Conservation (phyloP, 208 protist genomes). For the Wallacemonas sp. region DNA sequence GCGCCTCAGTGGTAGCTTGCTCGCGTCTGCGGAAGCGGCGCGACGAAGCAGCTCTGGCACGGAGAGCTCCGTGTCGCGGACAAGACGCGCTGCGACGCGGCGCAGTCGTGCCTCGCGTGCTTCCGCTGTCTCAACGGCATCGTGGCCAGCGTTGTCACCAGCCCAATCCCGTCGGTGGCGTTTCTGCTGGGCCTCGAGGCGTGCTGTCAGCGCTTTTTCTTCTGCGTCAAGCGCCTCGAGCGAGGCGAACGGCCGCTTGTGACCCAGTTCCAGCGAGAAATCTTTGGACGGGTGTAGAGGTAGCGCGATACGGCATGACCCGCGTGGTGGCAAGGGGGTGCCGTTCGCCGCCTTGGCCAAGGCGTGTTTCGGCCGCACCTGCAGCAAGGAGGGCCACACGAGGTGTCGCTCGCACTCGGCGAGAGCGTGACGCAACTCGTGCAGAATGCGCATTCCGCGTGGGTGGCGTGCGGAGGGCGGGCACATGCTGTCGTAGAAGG, state of each 20-base stretch:
- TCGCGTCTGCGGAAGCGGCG: conserved; percentile 1
- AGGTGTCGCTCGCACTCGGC: conserved; percentile 20
- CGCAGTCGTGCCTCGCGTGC: conserved; percentile 1
- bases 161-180: not conserved
- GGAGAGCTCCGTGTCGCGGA: not conserved
- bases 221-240: not conserved
- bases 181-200: not conserved
- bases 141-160: too few species aligned
- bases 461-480: conserved; percentile 18
- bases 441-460: conserved; percentile 10
- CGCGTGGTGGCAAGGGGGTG: not conserved
- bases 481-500: conserved; percentile 75
- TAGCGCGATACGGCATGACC: conserved; percentile 2
- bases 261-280: not conserved
- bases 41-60: not conserved
- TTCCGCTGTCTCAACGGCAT: too few species aligned
- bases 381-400: conserved; percentile 2
- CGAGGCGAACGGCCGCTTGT: conserved; percentile 11
- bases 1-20: too few species aligned
- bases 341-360: not conserved
- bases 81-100: not conserved
- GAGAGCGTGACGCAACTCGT: conserved; percentile 17
- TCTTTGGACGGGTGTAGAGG: not conserved
- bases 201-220: not conserved
- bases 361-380: not conserved